phyloP scores from a whole-genome alignment of 2,329 filamentous ascomycete genomes.

The Botryotinia calthae region DNA sequence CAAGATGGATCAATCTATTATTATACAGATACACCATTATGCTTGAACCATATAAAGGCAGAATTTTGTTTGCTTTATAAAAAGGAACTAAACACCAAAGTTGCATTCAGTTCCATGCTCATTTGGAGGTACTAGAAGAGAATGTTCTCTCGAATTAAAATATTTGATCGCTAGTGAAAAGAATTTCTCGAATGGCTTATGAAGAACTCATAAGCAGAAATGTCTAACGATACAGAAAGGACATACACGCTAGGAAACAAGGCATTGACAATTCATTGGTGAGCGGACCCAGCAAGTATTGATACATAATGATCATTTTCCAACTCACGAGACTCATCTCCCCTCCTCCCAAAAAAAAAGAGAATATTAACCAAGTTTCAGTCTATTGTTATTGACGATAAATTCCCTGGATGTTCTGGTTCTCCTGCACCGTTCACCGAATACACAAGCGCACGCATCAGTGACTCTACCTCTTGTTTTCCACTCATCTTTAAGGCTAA shows the following conservation, averaged over 20 bases:
- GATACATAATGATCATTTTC: background rate
- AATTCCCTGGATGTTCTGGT: too few relatives aligned
- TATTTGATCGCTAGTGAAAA: background rate
- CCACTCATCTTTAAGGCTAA: background rate
- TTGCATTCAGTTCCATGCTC: background rate
- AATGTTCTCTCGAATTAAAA: too few relatives aligned
- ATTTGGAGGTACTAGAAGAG: background rate
- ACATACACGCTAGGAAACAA: background rate
- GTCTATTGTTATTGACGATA: background rate
- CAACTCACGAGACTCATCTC: background rate
- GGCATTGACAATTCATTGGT: background rate
- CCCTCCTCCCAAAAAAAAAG: background rate
- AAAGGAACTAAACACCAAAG: background rate
- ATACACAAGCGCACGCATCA: background rate
- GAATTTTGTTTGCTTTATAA: background rate
- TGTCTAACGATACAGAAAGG: background rate
- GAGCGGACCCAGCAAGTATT: too few relatives aligned
- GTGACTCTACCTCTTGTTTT: constrained; percentile 5
- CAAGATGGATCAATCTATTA: background rate
- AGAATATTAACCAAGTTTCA: background rate
- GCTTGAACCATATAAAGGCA: background rate
- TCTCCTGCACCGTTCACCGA: too few relatives aligned
- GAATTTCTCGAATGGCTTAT: background rate
- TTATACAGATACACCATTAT: background rate
- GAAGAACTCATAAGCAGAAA: background rate